Conservation (phyloP, 345 rosid genomes). For the Triadica sebifera region DNA sequence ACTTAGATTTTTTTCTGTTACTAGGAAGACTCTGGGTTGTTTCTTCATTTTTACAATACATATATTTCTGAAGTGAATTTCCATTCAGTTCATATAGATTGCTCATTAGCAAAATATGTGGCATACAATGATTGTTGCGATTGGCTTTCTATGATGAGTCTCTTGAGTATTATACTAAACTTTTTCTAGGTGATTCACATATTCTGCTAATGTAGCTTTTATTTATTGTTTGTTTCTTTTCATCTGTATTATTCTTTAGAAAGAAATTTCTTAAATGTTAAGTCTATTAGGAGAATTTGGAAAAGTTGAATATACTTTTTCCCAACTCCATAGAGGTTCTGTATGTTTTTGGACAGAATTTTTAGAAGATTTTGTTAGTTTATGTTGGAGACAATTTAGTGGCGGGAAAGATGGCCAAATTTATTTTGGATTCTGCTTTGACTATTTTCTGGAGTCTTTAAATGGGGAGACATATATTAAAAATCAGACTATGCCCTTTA, state of each 20-base stretch:
- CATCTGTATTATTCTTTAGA: neutral
- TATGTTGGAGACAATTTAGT: too few relatives aligned
- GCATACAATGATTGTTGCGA: neutral
- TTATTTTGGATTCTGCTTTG: too few relatives aligned
- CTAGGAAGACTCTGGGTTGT: constrained; percentile 8
- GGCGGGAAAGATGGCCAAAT: too few relatives aligned
- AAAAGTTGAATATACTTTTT: neutral
- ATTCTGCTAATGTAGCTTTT: neutral
- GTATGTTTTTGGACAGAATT: too few relatives aligned
- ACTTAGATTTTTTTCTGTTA: neutral
- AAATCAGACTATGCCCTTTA: too few relatives aligned
- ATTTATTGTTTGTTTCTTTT: neutral
- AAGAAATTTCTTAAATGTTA: neutral
- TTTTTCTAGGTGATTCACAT: neutral
- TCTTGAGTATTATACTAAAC: neutral
- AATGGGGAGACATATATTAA: too few relatives aligned
- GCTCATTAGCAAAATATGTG: neutral
- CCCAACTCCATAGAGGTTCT: neutral
- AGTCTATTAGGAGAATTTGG: neutral
- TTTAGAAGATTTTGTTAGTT: too few relatives aligned
- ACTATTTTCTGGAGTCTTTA: too few relatives aligned
- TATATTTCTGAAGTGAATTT: neutral
- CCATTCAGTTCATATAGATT: neutral
- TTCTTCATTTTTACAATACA: neutral
- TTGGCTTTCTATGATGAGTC: neutral